phyloP scores from a whole-genome alignment of 1,284 basidiomycete species.

The Irpex rosettiformis region DNA sequence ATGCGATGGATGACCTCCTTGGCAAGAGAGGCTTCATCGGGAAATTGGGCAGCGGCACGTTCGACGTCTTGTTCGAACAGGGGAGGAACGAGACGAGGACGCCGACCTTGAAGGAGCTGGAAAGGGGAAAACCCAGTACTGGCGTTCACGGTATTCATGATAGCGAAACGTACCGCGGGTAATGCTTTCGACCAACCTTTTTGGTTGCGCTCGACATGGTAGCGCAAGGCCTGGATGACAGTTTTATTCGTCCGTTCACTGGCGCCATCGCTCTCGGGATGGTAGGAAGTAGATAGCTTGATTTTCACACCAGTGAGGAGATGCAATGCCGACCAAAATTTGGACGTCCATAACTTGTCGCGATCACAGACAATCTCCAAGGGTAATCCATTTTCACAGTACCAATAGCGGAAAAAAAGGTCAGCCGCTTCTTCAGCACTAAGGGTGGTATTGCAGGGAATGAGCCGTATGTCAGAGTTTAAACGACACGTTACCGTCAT shows the following conservation, averaged over 20 bases:
- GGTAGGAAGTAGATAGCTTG: slow-evolving; percentile 22
- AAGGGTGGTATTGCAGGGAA: slow-evolving; percentile 22
- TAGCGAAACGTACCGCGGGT: slow-evolving; percentile 30
- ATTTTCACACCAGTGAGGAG: slow-evolving; percentile 17
- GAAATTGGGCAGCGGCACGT: not conserved
- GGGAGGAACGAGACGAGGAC: slow-evolving; percentile 17
- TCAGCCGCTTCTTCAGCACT: slow-evolving; percentile 23
- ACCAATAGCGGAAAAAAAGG: slow-evolving; percentile 21
- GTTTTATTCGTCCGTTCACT: slow-evolving; percentile 20
- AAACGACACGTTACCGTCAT: slow-evolving; percentile 14
- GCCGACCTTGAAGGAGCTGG: slow-evolving; percentile 16
- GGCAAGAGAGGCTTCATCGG: not conserved
- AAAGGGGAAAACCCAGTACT: slow-evolving; percentile 30
- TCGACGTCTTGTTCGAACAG: not conserved
- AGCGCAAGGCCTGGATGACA: slow-evolving; percentile 22
- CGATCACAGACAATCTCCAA: slow-evolving; percentile 13
- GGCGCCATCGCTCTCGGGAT: slow-evolving; percentile 22
- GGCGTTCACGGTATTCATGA: slow-evolving; percentile 29
- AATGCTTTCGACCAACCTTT: slow-evolving; percentile 30
- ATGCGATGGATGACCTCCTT: slow-evolving; percentile 3
- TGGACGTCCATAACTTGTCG: slow-evolving; percentile 19
- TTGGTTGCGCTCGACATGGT: slow-evolving; percentile 28
- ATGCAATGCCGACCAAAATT: slow-evolving; percentile 24
- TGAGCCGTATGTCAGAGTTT: slow-evolving; percentile 18
- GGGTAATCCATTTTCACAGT: slow-evolving; percentile 21